Evolutionary conservation across 2,329 filamentous ascomycete species (phyloP).

Genomic region (Anthostomella pinea): DNA sequence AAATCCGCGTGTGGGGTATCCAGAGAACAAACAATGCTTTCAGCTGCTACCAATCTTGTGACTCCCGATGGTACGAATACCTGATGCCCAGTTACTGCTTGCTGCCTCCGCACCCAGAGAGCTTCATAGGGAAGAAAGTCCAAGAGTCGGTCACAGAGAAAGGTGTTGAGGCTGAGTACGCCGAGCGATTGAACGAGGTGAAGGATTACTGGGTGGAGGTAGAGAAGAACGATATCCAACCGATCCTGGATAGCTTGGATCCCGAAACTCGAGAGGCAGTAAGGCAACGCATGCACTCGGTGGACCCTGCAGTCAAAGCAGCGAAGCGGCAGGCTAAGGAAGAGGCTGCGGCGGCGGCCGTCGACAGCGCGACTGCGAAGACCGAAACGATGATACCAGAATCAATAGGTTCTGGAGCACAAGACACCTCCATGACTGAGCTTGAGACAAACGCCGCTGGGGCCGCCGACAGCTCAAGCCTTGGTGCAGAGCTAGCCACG

Average conservation of each 20-base stretch:
- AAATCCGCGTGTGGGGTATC: constrained; percentile 95
- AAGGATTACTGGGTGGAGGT: constrained; percentile 78
- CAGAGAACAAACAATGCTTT: constrained; percentile 86
- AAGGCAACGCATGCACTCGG: constrained; percentile 55
- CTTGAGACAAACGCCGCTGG: constrained; percentile 7
- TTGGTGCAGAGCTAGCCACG: constrained; percentile 23
- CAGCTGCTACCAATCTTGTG: constrained; percentile 91
- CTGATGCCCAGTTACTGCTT: constrained; percentile 91
- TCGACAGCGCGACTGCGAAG: constrained; percentile 8
- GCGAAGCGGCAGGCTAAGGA: constrained; percentile 17
- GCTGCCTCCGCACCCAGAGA: constrained; percentile 85
- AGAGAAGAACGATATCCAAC: constrained; percentile 78
- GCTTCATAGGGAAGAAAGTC: constrained; percentile 80
- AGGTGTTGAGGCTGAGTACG: constrained; percentile 66
- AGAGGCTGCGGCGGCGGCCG: constrained; percentile 10
- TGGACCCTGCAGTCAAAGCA: constrained; percentile 18
- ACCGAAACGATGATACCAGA: too few relatives aligned
- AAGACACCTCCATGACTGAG: constrained; percentile 1
- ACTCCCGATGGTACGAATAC: constrained; percentile 97
- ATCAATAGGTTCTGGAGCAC: too few relatives aligned
- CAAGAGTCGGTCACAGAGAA: constrained; percentile 73
- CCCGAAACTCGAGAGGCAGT: constrained; percentile 62
- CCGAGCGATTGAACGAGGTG: constrained; percentile 71
- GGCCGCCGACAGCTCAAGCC: constrained; percentile 4
- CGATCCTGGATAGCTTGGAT: constrained; percentile 60